Conservation (phyloP, 2,329 filamentous ascomycete genomes). For the Pestalotiopsis sp. region DNA sequence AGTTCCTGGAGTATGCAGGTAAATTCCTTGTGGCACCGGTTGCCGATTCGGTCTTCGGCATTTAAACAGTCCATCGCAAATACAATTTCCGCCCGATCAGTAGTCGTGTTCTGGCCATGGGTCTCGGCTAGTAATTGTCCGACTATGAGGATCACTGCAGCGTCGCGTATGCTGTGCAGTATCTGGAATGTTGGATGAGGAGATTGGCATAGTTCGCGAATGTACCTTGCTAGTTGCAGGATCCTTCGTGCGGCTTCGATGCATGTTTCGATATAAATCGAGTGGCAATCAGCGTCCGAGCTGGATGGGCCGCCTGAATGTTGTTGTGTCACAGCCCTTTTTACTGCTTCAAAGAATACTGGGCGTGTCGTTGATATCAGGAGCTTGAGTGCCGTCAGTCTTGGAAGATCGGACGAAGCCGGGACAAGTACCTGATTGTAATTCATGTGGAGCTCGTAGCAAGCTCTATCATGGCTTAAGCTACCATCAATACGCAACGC, state of each 20-base stretch:
- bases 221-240: slow-evolving; percentile 42
- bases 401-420: background rate
- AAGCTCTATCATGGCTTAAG: slow-evolving; percentile 40
- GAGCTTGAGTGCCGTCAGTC: slow-evolving; percentile 32
- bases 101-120: slow-evolving; percentile 24
- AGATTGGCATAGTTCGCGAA: slow-evolving; percentile 35
- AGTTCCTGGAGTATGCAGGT: slow-evolving; percentile 39
- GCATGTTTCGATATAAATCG: slow-evolving; percentile 37
- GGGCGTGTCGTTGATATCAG: slow-evolving; percentile 49
- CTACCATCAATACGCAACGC: slow-evolving; percentile 37
- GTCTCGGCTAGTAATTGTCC: slow-evolving; percentile 41
- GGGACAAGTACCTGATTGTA: slow-evolving; percentile 39
- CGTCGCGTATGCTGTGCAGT: slow-evolving; percentile 51
- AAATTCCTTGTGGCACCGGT: slow-evolving; percentile 39
- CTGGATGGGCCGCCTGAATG: slow-evolving; percentile 30
- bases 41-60: slow-evolving; percentile 36
- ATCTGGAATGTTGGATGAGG: slow-evolving; percentile 43
- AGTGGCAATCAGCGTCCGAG: slow-evolving; percentile 27
- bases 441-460: slow-evolving; percentile 48
- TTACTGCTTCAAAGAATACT: slow-evolving; percentile 46
- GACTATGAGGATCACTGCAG: slow-evolving; percentile 47
- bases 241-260: slow-evolving; percentile 46
- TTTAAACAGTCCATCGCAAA: slow-evolving; percentile 44
- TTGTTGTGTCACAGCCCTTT: slow-evolving; percentile 44
- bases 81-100: slow-evolving; percentile 28